Evolutionary conservation across 805 yeast species (phyloP).

Genomic region (Kockiozyma suomiensis): DNA sequence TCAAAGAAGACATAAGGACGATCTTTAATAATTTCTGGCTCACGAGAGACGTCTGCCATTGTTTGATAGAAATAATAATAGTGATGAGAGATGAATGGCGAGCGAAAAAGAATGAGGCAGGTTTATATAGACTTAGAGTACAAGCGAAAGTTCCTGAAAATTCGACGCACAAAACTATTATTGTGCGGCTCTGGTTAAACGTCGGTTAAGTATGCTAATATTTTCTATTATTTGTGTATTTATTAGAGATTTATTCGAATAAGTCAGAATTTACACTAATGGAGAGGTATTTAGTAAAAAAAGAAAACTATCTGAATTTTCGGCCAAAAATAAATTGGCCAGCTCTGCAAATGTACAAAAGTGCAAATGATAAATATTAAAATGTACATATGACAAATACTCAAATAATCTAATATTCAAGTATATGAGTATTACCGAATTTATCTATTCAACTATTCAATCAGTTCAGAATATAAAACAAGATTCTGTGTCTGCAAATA

Average conservation of each 20-base stretch:
- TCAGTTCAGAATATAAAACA: too few species aligned
- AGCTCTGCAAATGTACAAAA: neutral
- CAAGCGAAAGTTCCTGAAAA: constrained; percentile 14
- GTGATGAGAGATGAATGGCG: neutral
- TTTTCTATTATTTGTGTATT: neutral
- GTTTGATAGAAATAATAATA: neutral
- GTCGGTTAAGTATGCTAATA: neutral
- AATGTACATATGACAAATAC: too few species aligned
- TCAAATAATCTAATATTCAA: too few species aligned
- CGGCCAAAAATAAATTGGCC: too few species aligned
- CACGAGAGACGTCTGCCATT: constrained; percentile 7
- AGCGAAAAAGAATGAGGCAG: neutral
- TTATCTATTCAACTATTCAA: too few species aligned
- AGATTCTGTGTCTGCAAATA: too few species aligned
- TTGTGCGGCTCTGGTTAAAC: neutral
- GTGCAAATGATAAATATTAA: neutral
- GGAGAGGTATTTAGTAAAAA: too few species aligned
- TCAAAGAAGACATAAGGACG: constrained; percentile 73
- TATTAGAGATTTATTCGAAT: too few species aligned
- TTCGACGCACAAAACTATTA: neutral
- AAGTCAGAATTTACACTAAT: too few species aligned
- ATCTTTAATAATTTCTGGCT: constrained; percentile 1
- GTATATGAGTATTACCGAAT: too few species aligned
- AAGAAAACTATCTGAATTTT: too few species aligned
- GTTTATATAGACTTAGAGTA: neutral